A percentile compares a stretch with the other conserved stretches of the same genome.
phyloP scores from a whole-genome alignment of 2,329 filamentous ascomycete species.

The Scorias spongiosa region DNA sequence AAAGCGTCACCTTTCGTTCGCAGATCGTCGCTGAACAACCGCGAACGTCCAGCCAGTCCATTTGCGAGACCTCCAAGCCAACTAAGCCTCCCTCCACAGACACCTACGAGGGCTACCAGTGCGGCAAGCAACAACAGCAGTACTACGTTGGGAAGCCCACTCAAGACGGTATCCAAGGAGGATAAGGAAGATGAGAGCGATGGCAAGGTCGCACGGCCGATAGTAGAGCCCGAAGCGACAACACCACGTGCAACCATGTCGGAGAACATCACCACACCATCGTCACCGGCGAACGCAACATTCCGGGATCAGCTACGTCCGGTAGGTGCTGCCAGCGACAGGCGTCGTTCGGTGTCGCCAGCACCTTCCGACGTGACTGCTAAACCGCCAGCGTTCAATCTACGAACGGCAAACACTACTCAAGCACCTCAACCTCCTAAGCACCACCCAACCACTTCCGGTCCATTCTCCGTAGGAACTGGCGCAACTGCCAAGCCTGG shows the following conservation, averaged over 20 bases:
- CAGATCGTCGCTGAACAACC: slow-evolving; percentile 19
- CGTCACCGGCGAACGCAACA: slow-evolving; percentile 7
- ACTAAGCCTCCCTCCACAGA: slow-evolving; percentile 11
- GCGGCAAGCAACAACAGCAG: slow-evolving; percentile 5
- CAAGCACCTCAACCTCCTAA: neutral
- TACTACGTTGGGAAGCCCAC: neutral
- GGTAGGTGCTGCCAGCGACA: neutral
- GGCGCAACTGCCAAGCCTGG: slow-evolving; percentile 2
- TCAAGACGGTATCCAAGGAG: slow-evolving; percentile 2
- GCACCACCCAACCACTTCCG: slow-evolving; percentile 1
- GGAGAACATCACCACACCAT: neutral
- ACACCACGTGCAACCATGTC: neutral
- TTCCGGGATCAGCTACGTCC: slow-evolving; percentile 12
- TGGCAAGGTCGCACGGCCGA: neutral
- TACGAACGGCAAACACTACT: slow-evolving; percentile 3
- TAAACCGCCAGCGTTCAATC: slow-evolving; percentile 21
- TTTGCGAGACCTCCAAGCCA: slow-evolving; percentile 20
- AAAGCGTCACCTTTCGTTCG: slow-evolving; percentile 21
- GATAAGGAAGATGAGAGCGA: slow-evolving; percentile 1
- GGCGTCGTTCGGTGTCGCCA: slow-evolving; percentile 1
- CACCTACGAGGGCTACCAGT: slow-evolving; percentile 9
- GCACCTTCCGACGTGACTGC: slow-evolving; percentile 12
- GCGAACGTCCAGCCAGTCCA: slow-evolving; percentile 17
- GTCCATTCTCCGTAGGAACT: slow-evolving; percentile 1
- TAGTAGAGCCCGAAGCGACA: neutral